Percentiles rank a stretch among this genome's conserved stretches.
phyloP scores from a whole-genome alignment of 2,329 filamentous ascomycete genomes.

The Uncinocarpus reesii region DNA sequence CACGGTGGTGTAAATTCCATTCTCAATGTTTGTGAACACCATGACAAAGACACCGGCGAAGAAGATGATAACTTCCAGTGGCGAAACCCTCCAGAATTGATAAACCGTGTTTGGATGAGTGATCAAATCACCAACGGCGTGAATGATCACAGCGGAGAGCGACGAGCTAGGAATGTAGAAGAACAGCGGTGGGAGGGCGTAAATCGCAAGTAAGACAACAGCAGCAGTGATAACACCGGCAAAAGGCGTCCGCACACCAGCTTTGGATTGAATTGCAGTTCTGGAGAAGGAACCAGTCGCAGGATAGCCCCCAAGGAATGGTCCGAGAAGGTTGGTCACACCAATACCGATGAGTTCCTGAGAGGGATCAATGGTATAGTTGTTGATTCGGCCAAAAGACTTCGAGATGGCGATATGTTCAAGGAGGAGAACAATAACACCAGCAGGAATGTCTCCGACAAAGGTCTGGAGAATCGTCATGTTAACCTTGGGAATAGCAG shows the following conservation, averaged over 20 bases:
- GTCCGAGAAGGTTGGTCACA: slow-evolving; percentile 76
- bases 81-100: slow-evolving; percentile 89
- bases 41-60: slow-evolving; percentile 86
- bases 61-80: slow-evolving; percentile 83
- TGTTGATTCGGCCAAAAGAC: slow-evolving; percentile 90
- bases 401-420: slow-evolving; percentile 97
- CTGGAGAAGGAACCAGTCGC: slow-evolving; percentile 92
- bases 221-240: slow-evolving; percentile 79
- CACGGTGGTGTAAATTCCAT: slow-evolving; percentile 84
- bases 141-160: slow-evolving; percentile 83
- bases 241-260: slow-evolving; percentile 82
- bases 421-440: slow-evolving; percentile 87
- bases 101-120: slow-evolving; percentile 85
- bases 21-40: slow-evolving; percentile 77
- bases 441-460: slow-evolving; percentile 63
- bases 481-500: slow-evolving; percentile 61
- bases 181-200: slow-evolving; percentile 78
- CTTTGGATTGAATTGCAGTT: slow-evolving; percentile 95
- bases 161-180: slow-evolving; percentile 81
- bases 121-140: slow-evolving; percentile 86
- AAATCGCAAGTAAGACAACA: slow-evolving; percentile 81
- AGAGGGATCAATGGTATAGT: slow-evolving; percentile 89
- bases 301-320: slow-evolving; percentile 84
- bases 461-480: slow-evolving; percentile 57
- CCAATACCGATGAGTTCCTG: slow-evolving; percentile 95